Percentiles rank a stretch among this genome's conserved stretches.
Evolutionary conservation across 345 rosid genomes (phyloP).

Genomic region (Arabidopsis suecica): DNA sequence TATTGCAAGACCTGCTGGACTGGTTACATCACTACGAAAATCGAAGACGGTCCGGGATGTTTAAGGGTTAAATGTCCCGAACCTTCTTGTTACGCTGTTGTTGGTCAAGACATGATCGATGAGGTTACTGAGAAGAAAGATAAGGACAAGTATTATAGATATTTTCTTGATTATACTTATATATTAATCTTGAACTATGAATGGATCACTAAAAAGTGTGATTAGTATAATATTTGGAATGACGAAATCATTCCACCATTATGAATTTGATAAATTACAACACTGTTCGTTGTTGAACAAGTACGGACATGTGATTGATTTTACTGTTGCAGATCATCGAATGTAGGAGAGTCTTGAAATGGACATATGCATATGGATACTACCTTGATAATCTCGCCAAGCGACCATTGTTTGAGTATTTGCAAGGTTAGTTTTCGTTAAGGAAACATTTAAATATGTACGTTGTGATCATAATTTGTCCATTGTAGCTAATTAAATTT

Average conservation of each 20-base stretch:
- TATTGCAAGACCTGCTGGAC: conserved; percentile 81
- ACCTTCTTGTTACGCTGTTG: conserved; percentile 36
- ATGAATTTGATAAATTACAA: background rate
- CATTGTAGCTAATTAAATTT: background rate
- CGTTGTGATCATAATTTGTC: background rate
- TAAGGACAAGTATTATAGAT: conserved; percentile 32
- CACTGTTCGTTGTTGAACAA: background rate
- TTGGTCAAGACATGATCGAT: conserved; percentile 40
- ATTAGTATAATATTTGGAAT: too few species aligned
- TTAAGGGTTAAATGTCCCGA: conserved; percentile 37
- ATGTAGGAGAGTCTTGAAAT: conserved; percentile 84
- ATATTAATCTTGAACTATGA: too few species aligned
- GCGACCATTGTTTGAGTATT: conserved; percentile 68
- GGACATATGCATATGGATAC: conserved; percentile 91
- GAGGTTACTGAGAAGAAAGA: background rate
- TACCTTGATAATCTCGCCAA: conserved; percentile 54
- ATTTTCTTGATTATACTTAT: background rate
- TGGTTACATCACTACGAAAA: conserved; percentile 37
- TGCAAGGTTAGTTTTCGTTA: conserved; percentile 58
- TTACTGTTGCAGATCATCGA: conserved; percentile 58
- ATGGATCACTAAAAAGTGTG: too few species aligned
- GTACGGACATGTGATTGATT: background rate
- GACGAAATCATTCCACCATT: too few species aligned
- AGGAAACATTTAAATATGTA: background rate
- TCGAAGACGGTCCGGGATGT: conserved; percentile 35